These are phyloP conservation scores for Ophiognomonia clavigignenti-juglandacearum DNA, from an alignment of 2,329 filamentous ascomycete genomes.

Conservation along the genomic window DNA sequence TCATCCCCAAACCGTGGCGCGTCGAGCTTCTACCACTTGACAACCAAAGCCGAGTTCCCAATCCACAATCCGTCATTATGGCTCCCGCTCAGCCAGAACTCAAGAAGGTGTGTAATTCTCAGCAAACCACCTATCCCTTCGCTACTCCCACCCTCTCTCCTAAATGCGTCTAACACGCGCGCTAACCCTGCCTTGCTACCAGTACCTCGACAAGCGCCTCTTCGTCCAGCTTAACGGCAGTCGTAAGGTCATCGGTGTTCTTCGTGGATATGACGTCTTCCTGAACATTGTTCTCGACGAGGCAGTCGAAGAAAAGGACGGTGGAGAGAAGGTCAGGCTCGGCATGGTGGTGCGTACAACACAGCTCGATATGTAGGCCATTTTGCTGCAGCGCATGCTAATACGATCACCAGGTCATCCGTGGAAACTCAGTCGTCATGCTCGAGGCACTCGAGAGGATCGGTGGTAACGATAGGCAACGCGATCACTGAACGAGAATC, in stretches of 20 bases:
- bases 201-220: constrained; percentile 99
- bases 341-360: constrained; percentile 77
- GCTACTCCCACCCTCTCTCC: not conserved
- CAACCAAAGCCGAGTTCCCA: constrained; percentile 5
- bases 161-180: not conserved
- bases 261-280: constrained; percentile 97
- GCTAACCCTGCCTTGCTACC: constrained; percentile 16
- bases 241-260: constrained; percentile 90
- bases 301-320: constrained; percentile 88
- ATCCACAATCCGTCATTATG: constrained; percentile 55
- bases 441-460: constrained; percentile 76
- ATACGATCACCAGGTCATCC: constrained; percentile 65
- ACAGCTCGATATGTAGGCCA: not conserved
- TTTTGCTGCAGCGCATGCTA: not conserved
- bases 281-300: constrained; percentile 98
- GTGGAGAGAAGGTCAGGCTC: constrained; percentile 82
- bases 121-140: not conserved
- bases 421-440: constrained; percentile 98
- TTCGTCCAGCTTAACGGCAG: constrained; percentile 98
- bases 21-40: not conserved
- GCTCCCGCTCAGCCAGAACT: constrained; percentile 98
- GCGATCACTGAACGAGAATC: constrained; percentile 11
- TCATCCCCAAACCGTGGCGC: constrained; percentile 15
- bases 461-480: constrained; percentile 51
- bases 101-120: constrained; percentile 68